Conservation (phyloP, 140 eudicot species). For the Senecio squalidus region DNA sequence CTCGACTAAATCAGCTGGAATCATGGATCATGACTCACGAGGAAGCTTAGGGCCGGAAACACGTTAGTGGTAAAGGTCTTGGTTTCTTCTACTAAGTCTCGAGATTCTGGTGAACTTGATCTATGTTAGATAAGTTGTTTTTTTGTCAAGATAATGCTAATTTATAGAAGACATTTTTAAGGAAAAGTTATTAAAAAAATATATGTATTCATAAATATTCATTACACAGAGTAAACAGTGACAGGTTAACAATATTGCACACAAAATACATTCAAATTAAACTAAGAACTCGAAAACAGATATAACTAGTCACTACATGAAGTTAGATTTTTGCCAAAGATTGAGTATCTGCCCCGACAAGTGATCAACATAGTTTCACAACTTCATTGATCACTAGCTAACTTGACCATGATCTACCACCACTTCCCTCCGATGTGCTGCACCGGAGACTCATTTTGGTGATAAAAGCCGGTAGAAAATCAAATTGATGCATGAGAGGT, state of each 20-base stretch:
- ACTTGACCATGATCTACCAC: conserved; percentile 12
- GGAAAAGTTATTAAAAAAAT: no score
- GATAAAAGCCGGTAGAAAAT: conserved; percentile 11
- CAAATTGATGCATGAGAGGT: not conserved
- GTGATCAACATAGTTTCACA: conserved; percentile 19
- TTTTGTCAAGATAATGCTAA: no score
- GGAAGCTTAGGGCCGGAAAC: conserved; percentile 14
- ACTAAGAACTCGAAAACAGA: no score
- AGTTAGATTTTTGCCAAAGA: conserved; percentile 43
- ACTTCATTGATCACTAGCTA: conserved; percentile 35
- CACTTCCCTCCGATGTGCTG: not conserved
- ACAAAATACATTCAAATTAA: no score
- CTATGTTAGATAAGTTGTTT: conserved; percentile 8
- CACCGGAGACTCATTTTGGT: conserved; percentile 12
- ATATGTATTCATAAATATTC: no score
- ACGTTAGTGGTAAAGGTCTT: conserved; percentile 34
- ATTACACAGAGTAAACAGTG: no score
- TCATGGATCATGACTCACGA: conserved; percentile 17
- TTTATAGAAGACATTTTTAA: no score
- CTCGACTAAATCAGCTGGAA: conserved; percentile 22
- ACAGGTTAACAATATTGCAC: no score
- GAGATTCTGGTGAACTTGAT: not conserved
- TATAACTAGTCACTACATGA: no score
- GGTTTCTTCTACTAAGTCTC: conserved; percentile 48
- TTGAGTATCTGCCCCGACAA: conserved; percentile 44